A percentile compares a stretch with the other conserved stretches of the same genome.
Conservation (phyloP, 176 grass and related monocot species). For the Phragmites australis region DNA sequence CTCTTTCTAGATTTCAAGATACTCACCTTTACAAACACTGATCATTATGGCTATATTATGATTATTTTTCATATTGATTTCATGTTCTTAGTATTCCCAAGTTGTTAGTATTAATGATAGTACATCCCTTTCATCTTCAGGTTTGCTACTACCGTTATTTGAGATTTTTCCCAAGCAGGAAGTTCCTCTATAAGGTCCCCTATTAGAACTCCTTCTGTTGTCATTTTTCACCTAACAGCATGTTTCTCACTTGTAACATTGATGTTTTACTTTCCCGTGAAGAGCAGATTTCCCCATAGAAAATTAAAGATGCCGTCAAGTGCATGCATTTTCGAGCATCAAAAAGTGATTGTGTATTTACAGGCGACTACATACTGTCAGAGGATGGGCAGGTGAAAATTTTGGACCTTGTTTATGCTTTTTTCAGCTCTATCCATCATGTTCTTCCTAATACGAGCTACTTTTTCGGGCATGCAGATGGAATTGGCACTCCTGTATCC, state of each 20-base stretch:
- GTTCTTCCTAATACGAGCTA: slow-evolving; percentile 18
- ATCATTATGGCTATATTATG: neutral
- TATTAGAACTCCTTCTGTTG: neutral
- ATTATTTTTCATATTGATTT: neutral
- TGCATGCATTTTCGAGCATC: slow-evolving; percentile 89
- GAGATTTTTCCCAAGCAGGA: slow-evolving; percentile 86
- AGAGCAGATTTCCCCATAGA: slow-evolving; percentile 81
- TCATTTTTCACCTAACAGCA: neutral
- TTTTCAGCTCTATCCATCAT: neutral
- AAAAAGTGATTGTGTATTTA: slow-evolving; percentile 86
- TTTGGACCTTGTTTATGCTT: slow-evolving; percentile 17
- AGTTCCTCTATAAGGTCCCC: slow-evolving; percentile 90
- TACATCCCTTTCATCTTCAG: slow-evolving; percentile 36
- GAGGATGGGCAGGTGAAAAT: slow-evolving; percentile 62
- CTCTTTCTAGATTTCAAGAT: slow-evolving; percentile 8
- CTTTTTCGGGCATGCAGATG: slow-evolving; percentile 54
- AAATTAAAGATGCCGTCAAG: slow-evolving; percentile 87
- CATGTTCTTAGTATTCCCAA: neutral
- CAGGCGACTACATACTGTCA: slow-evolving; percentile 74
- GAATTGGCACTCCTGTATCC: slow-evolving; percentile 81
- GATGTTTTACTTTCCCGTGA: slow-evolving; percentile 14
- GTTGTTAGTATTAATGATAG: slow-evolving; percentile 14
- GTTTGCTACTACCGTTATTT: slow-evolving; percentile 93
- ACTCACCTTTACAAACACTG: slow-evolving; percentile 3
- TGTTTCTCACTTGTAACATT: neutral